Evolutionary conservation across 768 basidiomycete species (phyloP), one percentile per base, ranked within the genome.

Genomic region (Russula ochroleuca): DNA sequence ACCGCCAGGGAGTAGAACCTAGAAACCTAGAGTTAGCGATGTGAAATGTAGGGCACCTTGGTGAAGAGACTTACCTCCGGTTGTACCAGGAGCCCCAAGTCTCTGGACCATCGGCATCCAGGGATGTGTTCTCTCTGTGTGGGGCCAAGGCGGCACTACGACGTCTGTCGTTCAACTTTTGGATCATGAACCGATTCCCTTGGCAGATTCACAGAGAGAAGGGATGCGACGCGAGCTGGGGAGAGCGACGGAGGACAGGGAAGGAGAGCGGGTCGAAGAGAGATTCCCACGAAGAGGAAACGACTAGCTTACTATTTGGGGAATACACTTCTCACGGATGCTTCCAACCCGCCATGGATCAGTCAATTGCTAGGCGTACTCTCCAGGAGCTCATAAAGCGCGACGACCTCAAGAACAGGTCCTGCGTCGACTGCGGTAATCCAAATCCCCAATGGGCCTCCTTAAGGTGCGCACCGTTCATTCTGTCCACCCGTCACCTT

Each of bases 371-470:
- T 31, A 89, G 85, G 72, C 86, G 85, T 67, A 80, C 82, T 37
- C 85, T 96, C 15, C 83, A 84, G 68, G 87, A 88, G 37, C 86
- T 96, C 71, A 81, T 85, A 72, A 86, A 83, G 66, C 82, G 83
- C 52, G 85, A 87, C 49, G 87, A 85, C 62, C 78, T 90, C 65
- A 78, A 79, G 37, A 95, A 97, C 78, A 88, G 85, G 75, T 68
- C 78, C 48, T 97, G 94, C 73, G 80, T 82, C 15, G 94, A 96
- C 72, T 97, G 94, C 70, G 74, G 77, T 11, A 93, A 89, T 65
- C 94, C 90, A n/a, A 91, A 92, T 71, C 94, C 94, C 0, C 94
- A 96, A 72, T 98, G 94, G 94, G 92, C 92, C n/a, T 87, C 86
- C 28, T 74, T 92, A 67, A 84, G 88, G 89, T 89, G 68, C 64